Conservation (phyloP, 225 moss, liverwort and hornwort genomes). For the Rhytidiadelphus loreus region DNA sequence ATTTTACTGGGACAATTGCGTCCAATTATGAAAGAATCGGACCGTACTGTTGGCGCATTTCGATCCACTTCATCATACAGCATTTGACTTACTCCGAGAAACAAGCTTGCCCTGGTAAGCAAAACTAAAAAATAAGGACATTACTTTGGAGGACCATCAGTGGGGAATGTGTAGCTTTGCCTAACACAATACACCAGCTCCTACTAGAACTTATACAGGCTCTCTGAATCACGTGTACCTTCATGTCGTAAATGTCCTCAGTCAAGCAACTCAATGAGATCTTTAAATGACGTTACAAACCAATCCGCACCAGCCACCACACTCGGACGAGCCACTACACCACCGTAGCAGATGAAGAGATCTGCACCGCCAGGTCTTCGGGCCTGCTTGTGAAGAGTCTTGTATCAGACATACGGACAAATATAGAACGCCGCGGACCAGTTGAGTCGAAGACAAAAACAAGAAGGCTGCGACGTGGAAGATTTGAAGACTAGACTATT, state of each 20-base stretch:
- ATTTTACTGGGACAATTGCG: neutral
- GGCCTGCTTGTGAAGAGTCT: conserved; percentile 28
- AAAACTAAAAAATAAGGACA: neutral
- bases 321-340: conserved; percentile 58
- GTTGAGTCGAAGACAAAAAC: neutral
- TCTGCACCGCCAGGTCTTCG: conserved; percentile 88
- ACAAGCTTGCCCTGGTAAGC: neutral
- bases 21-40: neutral
- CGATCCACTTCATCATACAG: neutral
- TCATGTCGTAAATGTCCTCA: neutral
- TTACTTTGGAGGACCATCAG: neutral
- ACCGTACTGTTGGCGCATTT: neutral
- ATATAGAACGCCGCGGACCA: neutral
- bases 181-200: neutral
- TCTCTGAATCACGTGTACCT: neutral
- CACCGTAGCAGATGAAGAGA: conserved; percentile 86
- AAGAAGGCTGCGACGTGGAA: neutral
- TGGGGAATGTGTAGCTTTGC: neutral
- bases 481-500: neutral
- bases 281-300: conserved; percentile 69
- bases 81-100: neutral
- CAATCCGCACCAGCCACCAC: conserved; percentile 82
- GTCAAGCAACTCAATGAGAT: conserved; percentile 51
- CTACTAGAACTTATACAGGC: neutral
- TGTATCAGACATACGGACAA: neutral